Evolutionary conservation across 2,329 filamentous ascomycete species (phyloP), one percentile per base, ranked within the genome.

Genomic region (Pyrenophora teres): DNA sequence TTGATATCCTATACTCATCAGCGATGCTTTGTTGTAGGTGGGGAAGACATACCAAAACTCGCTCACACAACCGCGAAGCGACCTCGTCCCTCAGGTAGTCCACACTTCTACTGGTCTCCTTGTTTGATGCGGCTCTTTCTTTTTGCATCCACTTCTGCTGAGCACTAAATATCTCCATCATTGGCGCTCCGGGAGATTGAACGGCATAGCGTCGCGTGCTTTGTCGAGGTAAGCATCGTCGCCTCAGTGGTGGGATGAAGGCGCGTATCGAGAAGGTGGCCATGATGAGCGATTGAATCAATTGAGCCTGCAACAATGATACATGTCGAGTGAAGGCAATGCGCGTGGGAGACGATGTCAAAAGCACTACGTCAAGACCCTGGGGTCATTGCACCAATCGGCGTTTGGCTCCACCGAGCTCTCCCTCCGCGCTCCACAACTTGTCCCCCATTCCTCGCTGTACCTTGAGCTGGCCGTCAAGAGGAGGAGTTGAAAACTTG

Each of bases 21-120:
- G 56, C 42, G 15, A 15, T 38, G 13, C 46, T 25, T 47, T 21
- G 18, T n/a, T 25, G 0, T 10, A 2, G 23, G 27, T 31, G 15
- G 36, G 23, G 12, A 7, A 16, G 3, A 41, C 73, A 46, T 77
- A 92, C 89, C 62, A 97, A 80, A 42, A 99, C 80, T 40, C 94
- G 83, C 65, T 97, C 93, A 65, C 89, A 90, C 21, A 99, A 78
- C 42, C 94, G 84, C 39, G 81, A 80, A 43, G 94, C 94, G 4
- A 97, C 88, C 73, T 97, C 93, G 70, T 97, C 92, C 71, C 92
- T 92, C 49, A 99, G 79, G 70, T 97, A 97, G 76, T 97, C 94
- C 19, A 91, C 88, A 65, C 89, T 83, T 13, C 93, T 83, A 70
- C 92, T 92, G 57, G 82, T 76, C 59, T 90, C 84, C 8, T 83